Evolutionary conservation across 495 filamentous ascomycete genomes (phyloP).

Genomic region (Tuber magnatum): DNA sequence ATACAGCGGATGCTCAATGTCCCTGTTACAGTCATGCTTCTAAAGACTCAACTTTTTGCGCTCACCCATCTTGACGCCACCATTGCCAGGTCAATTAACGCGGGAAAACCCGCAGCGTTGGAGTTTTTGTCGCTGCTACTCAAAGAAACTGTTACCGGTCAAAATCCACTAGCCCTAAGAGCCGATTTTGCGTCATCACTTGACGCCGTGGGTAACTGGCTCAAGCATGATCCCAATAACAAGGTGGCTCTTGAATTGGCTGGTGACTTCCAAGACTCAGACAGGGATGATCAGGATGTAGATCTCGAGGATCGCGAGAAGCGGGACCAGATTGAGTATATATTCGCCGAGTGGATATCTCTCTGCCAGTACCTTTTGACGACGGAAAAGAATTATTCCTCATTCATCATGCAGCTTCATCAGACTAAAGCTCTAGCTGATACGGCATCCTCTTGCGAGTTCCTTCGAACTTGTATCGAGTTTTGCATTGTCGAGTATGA

Average conservation of each 20-base stretch:
- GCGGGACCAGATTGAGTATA: conserved; percentile 80
- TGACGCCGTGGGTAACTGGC: conserved; percentile 75
- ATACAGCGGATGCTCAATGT: conserved; percentile 64
- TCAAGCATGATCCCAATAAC: conserved; percentile 62
- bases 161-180: conserved; percentile 65
- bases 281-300: conserved; percentile 44
- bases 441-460: conserved; percentile 65
- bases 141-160: conserved; percentile 67
- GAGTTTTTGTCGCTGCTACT: conserved; percentile 69
- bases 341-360: conserved; percentile 89
- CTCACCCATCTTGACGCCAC: conserved; percentile 71
- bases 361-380: conserved; percentile 67
- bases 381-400: conserved; percentile 59
- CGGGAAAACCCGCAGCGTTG: conserved; percentile 60
- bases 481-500: conserved; percentile 69
- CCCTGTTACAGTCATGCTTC: conserved; percentile 65
- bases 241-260: conserved; percentile 61
- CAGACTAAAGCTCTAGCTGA: conserved; percentile 60
- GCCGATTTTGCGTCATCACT: conserved; percentile 79
- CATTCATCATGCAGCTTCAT: conserved; percentile 82
- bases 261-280: conserved; percentile 54
- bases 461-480: conserved; percentile 77
- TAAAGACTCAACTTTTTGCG: conserved; percentile 67
- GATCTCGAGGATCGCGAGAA: conserved; percentile 50
- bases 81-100: conserved; percentile 60